Percentiles rank a stretch among this genome's conserved stretches.
phyloP scores from a whole-genome alignment of 768 basidiomycete species.

The Psilocybe azurescens region DNA sequence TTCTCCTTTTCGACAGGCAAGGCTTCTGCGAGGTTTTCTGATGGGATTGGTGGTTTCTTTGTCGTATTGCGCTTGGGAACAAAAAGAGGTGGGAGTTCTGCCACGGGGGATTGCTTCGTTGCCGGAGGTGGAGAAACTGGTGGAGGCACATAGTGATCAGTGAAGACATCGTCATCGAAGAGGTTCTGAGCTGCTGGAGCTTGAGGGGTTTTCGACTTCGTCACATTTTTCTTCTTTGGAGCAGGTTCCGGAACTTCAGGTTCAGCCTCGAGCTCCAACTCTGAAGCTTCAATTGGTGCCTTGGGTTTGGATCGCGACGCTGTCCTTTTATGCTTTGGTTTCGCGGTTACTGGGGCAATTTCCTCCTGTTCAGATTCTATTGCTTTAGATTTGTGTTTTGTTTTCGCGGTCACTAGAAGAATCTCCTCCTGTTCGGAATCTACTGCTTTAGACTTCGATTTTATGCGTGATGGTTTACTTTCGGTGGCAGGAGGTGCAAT shows the following conservation, averaged over 20 bases:
- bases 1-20: constrained; percentile 15
- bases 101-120: constrained; percentile 2
- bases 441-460: constrained; percentile 21
- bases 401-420: constrained; percentile 14
- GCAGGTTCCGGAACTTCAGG: constrained; percentile 10
- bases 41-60: constrained; percentile 4
- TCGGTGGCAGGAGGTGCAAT: constrained; percentile 15
- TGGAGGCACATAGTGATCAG: constrained; percentile 19
- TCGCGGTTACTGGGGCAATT: constrained; percentile 10
- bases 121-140: constrained; percentile 16
- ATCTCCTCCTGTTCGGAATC: constrained; percentile 27
- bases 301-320: constrained; percentile 21
- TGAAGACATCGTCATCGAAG: constrained; percentile 27
- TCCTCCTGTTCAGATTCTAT: constrained; percentile 27
- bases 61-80: constrained; percentile 27
- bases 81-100: constrained; percentile 24
- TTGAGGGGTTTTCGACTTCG: constrained; percentile 17
- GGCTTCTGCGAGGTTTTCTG: not conserved
- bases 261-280: constrained; percentile 19
- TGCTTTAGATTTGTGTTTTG: constrained; percentile 23
- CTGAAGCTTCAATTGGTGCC: constrained; percentile 13
- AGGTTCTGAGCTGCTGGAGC: constrained; percentile 18
- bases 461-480: constrained; percentile 24
- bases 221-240: constrained; percentile 20
- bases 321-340: constrained; percentile 14